Evolutionary conservation across 371 early-diverging fungal genomes (phyloP).

Genomic region (Mucor indicus): DNA sequence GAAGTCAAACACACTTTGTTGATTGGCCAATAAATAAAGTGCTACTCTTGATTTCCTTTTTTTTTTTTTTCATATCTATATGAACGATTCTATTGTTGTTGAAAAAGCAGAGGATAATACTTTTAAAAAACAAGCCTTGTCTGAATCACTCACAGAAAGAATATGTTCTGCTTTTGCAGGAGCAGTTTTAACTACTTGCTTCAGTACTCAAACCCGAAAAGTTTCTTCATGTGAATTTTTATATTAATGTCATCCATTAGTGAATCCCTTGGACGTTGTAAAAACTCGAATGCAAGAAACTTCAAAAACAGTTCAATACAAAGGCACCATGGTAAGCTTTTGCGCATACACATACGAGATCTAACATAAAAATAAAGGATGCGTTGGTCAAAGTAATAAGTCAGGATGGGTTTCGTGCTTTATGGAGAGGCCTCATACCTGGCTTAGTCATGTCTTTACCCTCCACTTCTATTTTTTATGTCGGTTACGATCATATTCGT

Average conservation of each 20-base stretch:
- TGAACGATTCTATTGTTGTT: no score
- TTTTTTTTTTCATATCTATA: no score
- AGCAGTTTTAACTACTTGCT: slow-evolving; percentile 34
- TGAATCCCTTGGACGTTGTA: slow-evolving; percentile 91
- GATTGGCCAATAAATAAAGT: no score
- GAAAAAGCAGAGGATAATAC: no score
- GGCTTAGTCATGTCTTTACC: slow-evolving; percentile 90
- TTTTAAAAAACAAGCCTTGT: no score
- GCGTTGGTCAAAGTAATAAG: slow-evolving; percentile 80
- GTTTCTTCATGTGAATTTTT: slow-evolving; percentile 74
- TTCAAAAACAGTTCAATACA: slow-evolving; percentile 19
- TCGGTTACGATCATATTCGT: slow-evolving; percentile 89
- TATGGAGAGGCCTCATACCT: slow-evolving; percentile 91
- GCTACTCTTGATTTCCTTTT: no score
- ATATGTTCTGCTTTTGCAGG: slow-evolving; percentile 42
- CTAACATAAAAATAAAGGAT: slow-evolving; percentile 41
- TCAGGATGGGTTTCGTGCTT: slow-evolving; percentile 73
- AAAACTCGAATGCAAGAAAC: slow-evolving; percentile 92
- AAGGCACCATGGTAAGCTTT: slow-evolving; percentile 35
- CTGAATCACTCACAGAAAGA: no score
- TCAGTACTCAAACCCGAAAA: slow-evolving; percentile 29
- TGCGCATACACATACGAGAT: background rate
- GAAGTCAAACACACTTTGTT: no score
- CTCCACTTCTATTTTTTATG: slow-evolving; percentile 91
- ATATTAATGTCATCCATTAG: slow-evolving; percentile 78